Evolutionary conservation across 805 yeast species (phyloP).

Genomic region (Candida pseudoglaebosa): DNA sequence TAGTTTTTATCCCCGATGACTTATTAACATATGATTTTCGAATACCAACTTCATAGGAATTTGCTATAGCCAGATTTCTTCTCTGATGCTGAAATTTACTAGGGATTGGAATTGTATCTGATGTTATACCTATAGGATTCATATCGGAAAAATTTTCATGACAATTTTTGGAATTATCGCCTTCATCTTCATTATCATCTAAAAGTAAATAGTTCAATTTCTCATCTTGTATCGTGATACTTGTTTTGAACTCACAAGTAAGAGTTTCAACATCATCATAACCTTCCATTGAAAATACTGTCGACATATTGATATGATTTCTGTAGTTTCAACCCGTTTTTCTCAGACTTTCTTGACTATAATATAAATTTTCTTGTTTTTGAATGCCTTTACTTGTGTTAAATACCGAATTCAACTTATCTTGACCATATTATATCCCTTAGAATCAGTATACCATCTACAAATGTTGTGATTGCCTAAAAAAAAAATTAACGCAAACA

Average conservation of each 20-base stretch:
- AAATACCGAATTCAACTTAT: no score
- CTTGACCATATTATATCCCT: no score
- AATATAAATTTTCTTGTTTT: neutral
- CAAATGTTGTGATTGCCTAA: no score
- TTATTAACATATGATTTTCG: conserved; percentile 23
- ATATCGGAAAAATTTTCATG: neutral
- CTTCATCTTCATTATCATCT: conserved; percentile 13
- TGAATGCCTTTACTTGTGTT: no score
- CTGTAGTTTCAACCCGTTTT: neutral
- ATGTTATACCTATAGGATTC: neutral
- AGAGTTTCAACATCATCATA: conserved; percentile 16
- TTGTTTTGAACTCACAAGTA: conserved; percentile 1
- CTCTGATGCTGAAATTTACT: conserved; percentile 8
- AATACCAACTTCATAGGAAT: conserved; percentile 34
- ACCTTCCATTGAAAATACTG: conserved; percentile 35
- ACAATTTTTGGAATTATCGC: neutral
- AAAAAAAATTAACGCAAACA: no score
- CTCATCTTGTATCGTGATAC: conserved; percentile 1
- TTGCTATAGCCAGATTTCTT: conserved; percentile 22
- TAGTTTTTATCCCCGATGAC: conserved; percentile 1
- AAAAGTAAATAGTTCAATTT: conserved; percentile 25
- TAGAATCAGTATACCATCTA: no score
- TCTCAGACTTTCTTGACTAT: neutral
- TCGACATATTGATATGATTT: conserved; percentile 21
- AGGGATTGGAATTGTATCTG: conserved; percentile 1